Conservation (phyloP, 306 rosid species). For the Vicia faba region DNA sequence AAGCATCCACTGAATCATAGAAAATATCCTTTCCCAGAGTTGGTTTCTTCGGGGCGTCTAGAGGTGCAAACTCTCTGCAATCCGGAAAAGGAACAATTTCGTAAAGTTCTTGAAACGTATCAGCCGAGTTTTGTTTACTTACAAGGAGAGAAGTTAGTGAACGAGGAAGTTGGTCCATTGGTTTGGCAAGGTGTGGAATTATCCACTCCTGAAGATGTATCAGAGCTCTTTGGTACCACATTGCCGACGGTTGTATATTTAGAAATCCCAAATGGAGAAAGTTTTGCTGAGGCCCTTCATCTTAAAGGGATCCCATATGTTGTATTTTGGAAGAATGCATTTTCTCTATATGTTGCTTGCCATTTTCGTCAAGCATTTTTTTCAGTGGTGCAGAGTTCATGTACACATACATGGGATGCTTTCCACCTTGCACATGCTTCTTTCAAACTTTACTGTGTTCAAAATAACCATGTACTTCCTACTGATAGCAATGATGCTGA, state of each 20-base stretch:
- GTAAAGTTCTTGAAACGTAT: slow-evolving; percentile 61
- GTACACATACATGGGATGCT: slow-evolving; percentile 97
- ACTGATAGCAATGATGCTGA: slow-evolving; percentile 44
- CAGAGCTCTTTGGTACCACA: slow-evolving; percentile 65
- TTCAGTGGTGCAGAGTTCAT: slow-evolving; percentile 92
- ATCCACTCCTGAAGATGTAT: slow-evolving; percentile 59
- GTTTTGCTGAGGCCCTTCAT: slow-evolving; percentile 70
- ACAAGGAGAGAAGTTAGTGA: slow-evolving; percentile 77
- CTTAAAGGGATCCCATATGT: slow-evolving; percentile 89
- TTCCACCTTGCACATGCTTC: slow-evolving; percentile 93
- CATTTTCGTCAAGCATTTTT: slow-evolving; percentile 85
- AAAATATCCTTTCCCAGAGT: slow-evolving; percentile 72
- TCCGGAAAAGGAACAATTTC: slow-evolving; percentile 78
- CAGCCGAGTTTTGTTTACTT: slow-evolving; percentile 84
- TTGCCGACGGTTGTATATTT: slow-evolving; percentile 87
- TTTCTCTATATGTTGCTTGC: slow-evolving; percentile 81
- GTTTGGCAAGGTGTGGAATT: slow-evolving; percentile 77
- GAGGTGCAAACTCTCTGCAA: slow-evolving; percentile 82
- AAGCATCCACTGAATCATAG: slow-evolving; percentile 45
- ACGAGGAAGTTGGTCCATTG: slow-evolving; percentile 75
- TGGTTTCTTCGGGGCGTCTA: slow-evolving; percentile 81
- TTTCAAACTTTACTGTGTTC: slow-evolving; percentile 71
- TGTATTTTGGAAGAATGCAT: slow-evolving; percentile 75
- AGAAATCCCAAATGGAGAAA: slow-evolving; percentile 84
- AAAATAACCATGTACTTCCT: slow-evolving; percentile 50